Conservation (phyloP, 495 filamentous ascomycete species). For the Xylaria longipes region DNA sequence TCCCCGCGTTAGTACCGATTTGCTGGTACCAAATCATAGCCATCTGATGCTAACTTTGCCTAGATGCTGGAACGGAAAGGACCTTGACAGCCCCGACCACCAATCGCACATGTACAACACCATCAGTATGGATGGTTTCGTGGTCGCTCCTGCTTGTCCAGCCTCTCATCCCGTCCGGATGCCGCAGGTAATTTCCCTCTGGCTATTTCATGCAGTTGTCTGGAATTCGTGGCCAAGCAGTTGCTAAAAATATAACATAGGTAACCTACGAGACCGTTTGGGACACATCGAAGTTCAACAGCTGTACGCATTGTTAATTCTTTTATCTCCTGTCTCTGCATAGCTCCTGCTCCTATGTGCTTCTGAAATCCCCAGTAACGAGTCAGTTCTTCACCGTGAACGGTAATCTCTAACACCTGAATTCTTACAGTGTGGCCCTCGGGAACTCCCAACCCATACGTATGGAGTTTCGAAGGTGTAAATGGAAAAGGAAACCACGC, state of each 20-base stretch:
- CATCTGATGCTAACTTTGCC: slow-evolving; percentile 21
- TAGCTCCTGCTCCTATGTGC: too few species aligned
- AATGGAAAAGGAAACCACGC: slow-evolving; percentile 54
- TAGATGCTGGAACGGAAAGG: slow-evolving; percentile 64
- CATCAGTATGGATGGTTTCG: slow-evolving; percentile 47
- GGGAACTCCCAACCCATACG: slow-evolving; percentile 53
- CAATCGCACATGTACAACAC: slow-evolving; percentile 58
- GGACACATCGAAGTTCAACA: slow-evolving; percentile 42
- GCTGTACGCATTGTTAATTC: slow-evolving; percentile 17
- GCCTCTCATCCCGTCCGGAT: slow-evolving; percentile 54
- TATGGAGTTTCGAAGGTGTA: slow-evolving; percentile 51
- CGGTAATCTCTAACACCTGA: slow-evolving; percentile 2
- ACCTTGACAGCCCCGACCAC: slow-evolving; percentile 62
- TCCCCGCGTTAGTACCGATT: slow-evolving; percentile 46
- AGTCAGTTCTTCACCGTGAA: background rate
- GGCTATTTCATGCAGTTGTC: background rate
- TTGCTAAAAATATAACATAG: background rate
- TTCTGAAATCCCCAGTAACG: background rate
- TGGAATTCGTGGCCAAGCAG: background rate
- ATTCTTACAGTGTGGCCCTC: slow-evolving; percentile 45
- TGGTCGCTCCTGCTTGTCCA: slow-evolving; percentile 50
- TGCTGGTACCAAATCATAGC: background rate
- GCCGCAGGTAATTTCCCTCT: slow-evolving; percentile 54
- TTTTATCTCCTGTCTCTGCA: background rate
- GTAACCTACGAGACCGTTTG: slow-evolving; percentile 20